phyloP scores from a whole-genome alignment of 805 yeast genomes.

The Ogataea salicorniae region DNA sequence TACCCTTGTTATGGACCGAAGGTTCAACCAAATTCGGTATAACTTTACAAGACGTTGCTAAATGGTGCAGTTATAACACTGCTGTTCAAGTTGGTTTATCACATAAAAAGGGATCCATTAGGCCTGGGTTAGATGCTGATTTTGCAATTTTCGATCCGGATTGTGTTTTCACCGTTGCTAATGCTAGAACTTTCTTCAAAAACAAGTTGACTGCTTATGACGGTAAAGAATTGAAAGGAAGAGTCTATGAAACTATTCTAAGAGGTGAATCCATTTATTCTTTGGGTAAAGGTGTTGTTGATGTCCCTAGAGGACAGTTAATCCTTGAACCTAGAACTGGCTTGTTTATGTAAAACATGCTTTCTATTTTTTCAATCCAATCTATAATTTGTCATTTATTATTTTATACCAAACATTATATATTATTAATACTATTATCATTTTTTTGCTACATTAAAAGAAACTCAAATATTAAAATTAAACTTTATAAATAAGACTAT shows the following conservation, averaged over 20 bases:
- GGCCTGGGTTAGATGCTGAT: slow-evolving; percentile 82
- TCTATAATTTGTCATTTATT: neutral
- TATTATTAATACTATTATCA: neutral
- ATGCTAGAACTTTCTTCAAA: slow-evolving; percentile 62
- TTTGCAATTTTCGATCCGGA: slow-evolving; percentile 74
- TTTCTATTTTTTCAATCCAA: neutral
- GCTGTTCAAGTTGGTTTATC: slow-evolving; percentile 79
- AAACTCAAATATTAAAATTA: neutral
- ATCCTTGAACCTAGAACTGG: slow-evolving; percentile 52
- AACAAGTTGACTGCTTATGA: slow-evolving; percentile 87
- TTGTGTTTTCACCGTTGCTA: slow-evolving; percentile 42
- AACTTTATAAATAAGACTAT: too few species aligned
- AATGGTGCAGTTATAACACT: slow-evolving; percentile 81
- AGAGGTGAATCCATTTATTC: slow-evolving; percentile 71
- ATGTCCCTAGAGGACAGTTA: slow-evolving; percentile 52
- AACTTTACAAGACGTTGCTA: slow-evolving; percentile 51
- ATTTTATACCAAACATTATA: neutral
- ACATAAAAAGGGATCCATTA: slow-evolving; percentile 67
- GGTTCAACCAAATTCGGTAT: slow-evolving; percentile 39
- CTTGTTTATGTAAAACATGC: slow-evolving; percentile 3
- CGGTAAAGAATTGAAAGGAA: slow-evolving; percentile 63
- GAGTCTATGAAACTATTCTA: slow-evolving; percentile 72
- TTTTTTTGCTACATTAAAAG: neutral
- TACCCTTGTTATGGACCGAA: slow-evolving; percentile 76
- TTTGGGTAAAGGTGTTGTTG: slow-evolving; percentile 48